Conservation (phyloP, 352 stramenopile species). For the Saprolegnia diclina region DNA sequence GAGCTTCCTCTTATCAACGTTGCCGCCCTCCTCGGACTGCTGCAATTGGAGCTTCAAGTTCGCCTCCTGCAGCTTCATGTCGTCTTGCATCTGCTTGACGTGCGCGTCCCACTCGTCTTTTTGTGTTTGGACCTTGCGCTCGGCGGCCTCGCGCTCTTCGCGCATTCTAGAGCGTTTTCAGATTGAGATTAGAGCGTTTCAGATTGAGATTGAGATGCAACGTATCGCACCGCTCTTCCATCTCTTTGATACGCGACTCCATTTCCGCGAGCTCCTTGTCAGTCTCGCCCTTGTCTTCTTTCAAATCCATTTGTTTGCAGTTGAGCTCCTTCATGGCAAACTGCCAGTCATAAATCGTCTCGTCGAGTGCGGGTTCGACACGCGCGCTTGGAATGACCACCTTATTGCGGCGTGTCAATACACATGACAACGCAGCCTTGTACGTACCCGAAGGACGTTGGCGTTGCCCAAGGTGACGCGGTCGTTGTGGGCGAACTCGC, state of each 20-base stretch:
- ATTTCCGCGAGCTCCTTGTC: conserved; percentile 75
- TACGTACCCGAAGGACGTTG: conserved; percentile 60
- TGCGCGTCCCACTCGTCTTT: conserved; percentile 66
- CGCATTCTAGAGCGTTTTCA: conserved; percentile 37
- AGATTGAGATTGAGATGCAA: background rate
- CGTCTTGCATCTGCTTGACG: conserved; percentile 56
- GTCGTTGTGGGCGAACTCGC: conserved; percentile 52
- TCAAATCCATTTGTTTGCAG: conserved; percentile 54
- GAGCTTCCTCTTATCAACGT: conserved; percentile 67
- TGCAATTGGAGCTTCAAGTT: conserved; percentile 73
- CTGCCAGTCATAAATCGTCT: conserved; percentile 57
- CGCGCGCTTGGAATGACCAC: conserved; percentile 50
- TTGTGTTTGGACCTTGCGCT: conserved; percentile 59
- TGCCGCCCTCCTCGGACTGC: conserved; percentile 48
- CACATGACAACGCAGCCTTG: background rate
- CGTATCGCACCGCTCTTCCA: conserved; percentile 58
- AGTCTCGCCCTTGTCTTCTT: conserved; percentile 45
- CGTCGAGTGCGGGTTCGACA: conserved; percentile 39
- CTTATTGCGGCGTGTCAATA: conserved; percentile 16
- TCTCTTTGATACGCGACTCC: conserved; percentile 59
- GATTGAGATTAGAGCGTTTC: background rate
- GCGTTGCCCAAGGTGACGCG: conserved; percentile 69
- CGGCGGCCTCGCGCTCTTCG: conserved; percentile 45
- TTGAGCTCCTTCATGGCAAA: conserved; percentile 80
- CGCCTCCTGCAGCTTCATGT: conserved; percentile 65